Evolutionary conservation across 2,329 filamentous ascomycete species (phyloP).

Genomic region (Bimuria novae-zelandiae): DNA sequence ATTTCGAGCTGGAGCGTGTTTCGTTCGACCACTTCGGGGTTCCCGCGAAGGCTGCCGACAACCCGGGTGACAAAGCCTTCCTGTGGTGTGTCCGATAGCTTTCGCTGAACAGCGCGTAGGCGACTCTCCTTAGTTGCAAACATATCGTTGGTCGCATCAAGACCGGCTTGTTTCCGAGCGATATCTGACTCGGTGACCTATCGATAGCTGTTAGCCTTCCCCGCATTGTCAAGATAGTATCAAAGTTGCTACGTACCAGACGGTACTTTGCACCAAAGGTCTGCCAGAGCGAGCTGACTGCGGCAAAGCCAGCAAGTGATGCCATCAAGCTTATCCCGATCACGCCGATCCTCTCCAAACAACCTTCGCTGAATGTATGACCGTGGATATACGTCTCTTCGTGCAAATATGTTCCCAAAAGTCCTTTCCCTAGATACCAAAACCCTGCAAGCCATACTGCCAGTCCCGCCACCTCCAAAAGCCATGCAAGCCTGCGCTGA

Average conservation of each 20-base stretch:
- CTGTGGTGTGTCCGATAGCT: constrained; percentile 54
- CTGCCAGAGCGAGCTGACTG: constrained; percentile 87
- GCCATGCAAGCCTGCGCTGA: constrained; percentile 64
- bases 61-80: constrained; percentile 74
- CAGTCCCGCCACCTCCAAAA: constrained; percentile 66
- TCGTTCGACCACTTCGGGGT: constrained; percentile 58
- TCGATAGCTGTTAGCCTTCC: constrained; percentile 18
- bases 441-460: constrained; percentile 72
- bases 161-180: constrained; percentile 74
- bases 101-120: constrained; percentile 71
- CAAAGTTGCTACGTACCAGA: constrained; percentile 49
- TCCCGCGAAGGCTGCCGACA: constrained; percentile 71
- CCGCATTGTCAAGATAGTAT: background rate
- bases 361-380: constrained; percentile 59
- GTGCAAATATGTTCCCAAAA: constrained; percentile 60
- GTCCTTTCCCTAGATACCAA: constrained; percentile 72
- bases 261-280: constrained; percentile 70
- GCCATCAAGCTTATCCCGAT: constrained; percentile 88
- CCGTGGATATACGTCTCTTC: constrained; percentile 49
- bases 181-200: constrained; percentile 73
- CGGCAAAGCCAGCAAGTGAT: constrained; percentile 83
- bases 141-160: constrained; percentile 81
- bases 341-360: constrained; percentile 72
- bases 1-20: constrained; percentile 72
- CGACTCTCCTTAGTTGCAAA: constrained; percentile 74